Percentiles rank a stretch among this genome's conserved stretches.
phyloP scores from a whole-genome alignment of 2,329 filamentous ascomycete species.

The Venturia pyrina region DNA sequence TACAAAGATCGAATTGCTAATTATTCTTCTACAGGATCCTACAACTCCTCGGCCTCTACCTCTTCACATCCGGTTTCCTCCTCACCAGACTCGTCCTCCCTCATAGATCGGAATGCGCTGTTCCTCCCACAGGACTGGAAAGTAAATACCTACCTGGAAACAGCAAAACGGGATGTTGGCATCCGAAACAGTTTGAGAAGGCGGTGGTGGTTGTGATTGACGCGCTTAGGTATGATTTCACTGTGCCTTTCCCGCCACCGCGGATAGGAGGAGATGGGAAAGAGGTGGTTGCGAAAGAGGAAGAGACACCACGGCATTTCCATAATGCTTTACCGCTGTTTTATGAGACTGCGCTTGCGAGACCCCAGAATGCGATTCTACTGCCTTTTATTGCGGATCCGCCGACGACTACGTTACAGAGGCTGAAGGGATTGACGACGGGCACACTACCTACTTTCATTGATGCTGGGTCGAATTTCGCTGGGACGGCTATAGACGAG shows the following conservation, averaged over 20 bases:
- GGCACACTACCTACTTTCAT: conserved; percentile 92
- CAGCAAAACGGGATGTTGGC: conserved; percentile 71
- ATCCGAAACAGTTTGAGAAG: conserved; percentile 85
- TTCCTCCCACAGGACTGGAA: conserved; percentile 45
- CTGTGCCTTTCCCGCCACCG: conserved; percentile 58
- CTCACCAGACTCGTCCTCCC: conserved; percentile 75
- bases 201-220: conserved; percentile 87
- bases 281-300: conserved; percentile 26
- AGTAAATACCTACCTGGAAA: conserved; percentile 25
- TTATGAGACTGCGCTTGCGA: conserved; percentile 66
- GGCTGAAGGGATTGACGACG: conserved; percentile 88
- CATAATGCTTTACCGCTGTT: conserved; percentile 83
- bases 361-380: conserved; percentile 76
- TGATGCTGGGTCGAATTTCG: conserved; percentile 90
- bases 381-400: conserved; percentile 95
- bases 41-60: conserved; percentile 71
- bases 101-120: conserved; percentile 65
- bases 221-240: conserved; percentile 93
- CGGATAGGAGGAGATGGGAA: not conserved
- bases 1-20: not conserved
- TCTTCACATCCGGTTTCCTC: conserved; percentile 92
- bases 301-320: conserved; percentile 50
- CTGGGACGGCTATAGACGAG: conserved; percentile 89
- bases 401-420: conserved; percentile 84
- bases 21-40: conserved; percentile 40